Base-by-base conservation (phyloP, 73 alveolate genomes). In the Stentor coeruleus region DNA sequence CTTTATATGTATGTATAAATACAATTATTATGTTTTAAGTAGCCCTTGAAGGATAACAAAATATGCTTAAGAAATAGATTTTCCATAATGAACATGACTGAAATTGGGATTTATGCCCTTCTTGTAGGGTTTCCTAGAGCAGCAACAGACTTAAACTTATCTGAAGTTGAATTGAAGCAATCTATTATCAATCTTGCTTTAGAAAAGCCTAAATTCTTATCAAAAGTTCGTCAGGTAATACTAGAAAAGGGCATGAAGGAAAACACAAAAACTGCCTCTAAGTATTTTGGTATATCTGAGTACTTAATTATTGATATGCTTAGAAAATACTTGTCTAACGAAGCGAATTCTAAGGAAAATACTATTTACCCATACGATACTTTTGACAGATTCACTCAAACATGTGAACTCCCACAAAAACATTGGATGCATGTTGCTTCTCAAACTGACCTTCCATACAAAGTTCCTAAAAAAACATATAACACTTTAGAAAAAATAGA, bases 371-470 rank as follows among this genome's bases (percentile, higher is more conserved):
- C 79, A 26, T 31, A 26, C 2, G 37, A 66, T 66, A 66, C 79
- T 66, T 66, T 20, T 66, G 79, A 66, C 33, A 66, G 79, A 31
- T 66, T 66, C 33, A 31, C 79, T 11, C 79, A 66, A 66, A 66
- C 79, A 26, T 66, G 36, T 2, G 37, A 66, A 20, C 37, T 66
- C 33, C n/a, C 37, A 28, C 42, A 26, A 26, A 20, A 66, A 40
- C n/a, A 66, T 33, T 66, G 79, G 79, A 66, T 20, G 41, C 79
- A 66, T 31, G 37, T 66, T 33, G 36, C 40, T 20, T 1, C 37
- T 26, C 79, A 66, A 31, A 66, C 79, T 66, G 79, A 66, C n/a
- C 37, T 31, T 59, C 39, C 11, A 20, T 4, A 59, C 3, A 59
- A 59, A 59, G 30, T 3, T 6, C 11, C 36, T 6, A 26, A 26